These are phyloP conservation scores for Candida schatavii DNA, from an alignment of 805 yeast genomes.

Conservation along the genomic window DNA sequence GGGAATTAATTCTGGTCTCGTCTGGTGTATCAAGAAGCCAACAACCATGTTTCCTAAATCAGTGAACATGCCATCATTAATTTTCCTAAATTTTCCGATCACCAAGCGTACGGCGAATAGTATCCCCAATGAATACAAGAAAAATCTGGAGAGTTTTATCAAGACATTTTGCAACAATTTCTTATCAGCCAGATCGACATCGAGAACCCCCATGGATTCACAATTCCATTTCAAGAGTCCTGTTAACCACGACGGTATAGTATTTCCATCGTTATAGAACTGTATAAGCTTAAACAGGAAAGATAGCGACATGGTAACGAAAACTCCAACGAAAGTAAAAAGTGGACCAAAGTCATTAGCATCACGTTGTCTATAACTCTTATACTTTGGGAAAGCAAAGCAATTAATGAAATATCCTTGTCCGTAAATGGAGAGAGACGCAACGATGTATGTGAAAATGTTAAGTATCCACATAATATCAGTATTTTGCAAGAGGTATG, in stretches of 20 bases:
- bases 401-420: constrained; percentile 26
- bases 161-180: constrained; percentile 20
- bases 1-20: constrained; percentile 55
- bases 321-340: constrained; percentile 44
- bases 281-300: constrained; percentile 55
- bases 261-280: constrained; percentile 53
- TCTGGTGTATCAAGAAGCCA: constrained; percentile 51
- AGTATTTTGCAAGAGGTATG: constrained; percentile 34
- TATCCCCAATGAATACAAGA: constrained; percentile 23
- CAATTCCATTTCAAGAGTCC: constrained; percentile 27
- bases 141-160: constrained; percentile 24
- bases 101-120: constrained; percentile 30
- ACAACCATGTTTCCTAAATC: constrained; percentile 36
- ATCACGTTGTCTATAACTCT: constrained; percentile 5
- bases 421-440: constrained; percentile 16
- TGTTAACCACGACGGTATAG: constrained; percentile 41
- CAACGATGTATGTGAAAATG: constrained; percentile 33
- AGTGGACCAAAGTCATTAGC: constrained; percentile 22
- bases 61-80: constrained; percentile 27
- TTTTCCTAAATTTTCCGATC: constrained; percentile 19
- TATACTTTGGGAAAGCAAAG: constrained; percentile 11
- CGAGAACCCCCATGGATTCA: constrained; percentile 20
- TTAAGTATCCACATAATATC: constrained; percentile 48
- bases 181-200: constrained; percentile 19
- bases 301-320: constrained; percentile 44